Base-by-base conservation (phyloP, 164 flowering plant genomes). In the Pachysandra terminalis region DNA sequence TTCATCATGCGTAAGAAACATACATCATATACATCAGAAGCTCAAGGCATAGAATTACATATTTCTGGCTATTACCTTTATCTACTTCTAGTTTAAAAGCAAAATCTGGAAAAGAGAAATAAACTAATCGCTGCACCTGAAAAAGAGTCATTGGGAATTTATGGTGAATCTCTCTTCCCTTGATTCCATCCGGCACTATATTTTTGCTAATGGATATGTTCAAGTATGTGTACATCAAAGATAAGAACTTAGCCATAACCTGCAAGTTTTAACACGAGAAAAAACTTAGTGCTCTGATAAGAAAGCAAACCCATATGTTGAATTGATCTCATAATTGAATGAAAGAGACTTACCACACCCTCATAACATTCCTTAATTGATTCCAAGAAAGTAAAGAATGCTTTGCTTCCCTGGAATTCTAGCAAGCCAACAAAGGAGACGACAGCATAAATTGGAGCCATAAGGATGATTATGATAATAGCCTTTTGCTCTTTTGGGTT, bases 401-500 rank as follows among this genome's bases (percentile, higher is more conserved):
- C 71, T 71, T 87, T 87, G 81, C 97, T 89, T 63, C 99, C 97
- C 17, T 56, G 75, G 56, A 89, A 69, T 82, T 95, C 97, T 72
- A 85, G 58, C 75, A 95, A 76, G 68, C 97, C 98, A 40, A 87
- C 81, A 77, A 88, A 92, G 19, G 99, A 87, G 66, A 70, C 83
- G 25, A 80, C n/a, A 23, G 99, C 92, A 77, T 90, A 92, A 40
- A 95, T 61, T 9, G 99, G 97, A 37, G 98, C 97, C 97, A 92
- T 90, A 27, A 95, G 85, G 56, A 95, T 84, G 71, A 95, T 95
- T 54, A 92, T 79, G 16, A 92, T 40, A 51, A 95, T 95, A 52
- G 99, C 96, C 78, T 86, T 92, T 68, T 92, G 99, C 76, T 95
- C 97, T 85, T 90, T 90, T 1, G 99, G 97, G 73, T 90, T 92